phyloP scores from a whole-genome alignment of 1,284 basidiomycete genomes.

The Xerocomus nothofagi region DNA sequence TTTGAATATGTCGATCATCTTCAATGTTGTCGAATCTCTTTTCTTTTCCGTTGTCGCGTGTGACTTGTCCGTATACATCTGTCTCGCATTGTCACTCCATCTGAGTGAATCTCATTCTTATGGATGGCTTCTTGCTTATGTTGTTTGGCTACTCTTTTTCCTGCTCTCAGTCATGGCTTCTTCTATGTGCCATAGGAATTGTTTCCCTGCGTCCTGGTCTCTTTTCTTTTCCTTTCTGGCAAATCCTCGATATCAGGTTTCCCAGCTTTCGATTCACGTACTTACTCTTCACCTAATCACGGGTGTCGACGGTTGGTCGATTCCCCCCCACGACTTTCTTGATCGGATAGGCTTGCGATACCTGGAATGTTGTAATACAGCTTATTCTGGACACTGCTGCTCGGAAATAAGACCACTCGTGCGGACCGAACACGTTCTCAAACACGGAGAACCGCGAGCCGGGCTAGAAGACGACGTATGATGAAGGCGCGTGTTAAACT shows the following conservation, averaged over 20 bases:
- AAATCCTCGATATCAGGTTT: conserved; percentile 17
- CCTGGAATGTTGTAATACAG: conserved; percentile 40
- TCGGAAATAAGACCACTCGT: conserved; percentile 23
- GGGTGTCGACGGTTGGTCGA: conserved; percentile 17
- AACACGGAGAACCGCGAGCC: background rate
- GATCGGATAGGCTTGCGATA: conserved; percentile 37
- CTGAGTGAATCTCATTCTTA: conserved; percentile 8
- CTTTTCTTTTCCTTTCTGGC: background rate
- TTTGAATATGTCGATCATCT: conserved; percentile 39
- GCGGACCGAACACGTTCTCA: background rate
- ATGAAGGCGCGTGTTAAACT: conserved; percentile 5
- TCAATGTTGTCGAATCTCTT: conserved; percentile 26
- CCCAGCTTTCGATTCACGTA: conserved; percentile 21
- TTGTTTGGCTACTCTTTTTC: conserved; percentile 20
- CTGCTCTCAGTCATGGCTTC: conserved; percentile 2
- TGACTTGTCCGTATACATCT: conserved; percentile 12
- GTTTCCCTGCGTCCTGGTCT: background rate
- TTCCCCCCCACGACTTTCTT: conserved; percentile 18
- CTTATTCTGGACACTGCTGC: conserved; percentile 28
- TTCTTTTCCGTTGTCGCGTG: conserved; percentile 13
- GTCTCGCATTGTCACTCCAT: conserved; percentile 10
- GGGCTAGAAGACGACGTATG: background rate
- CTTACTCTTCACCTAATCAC: conserved; percentile 29
- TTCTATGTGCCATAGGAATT: conserved; percentile 29
- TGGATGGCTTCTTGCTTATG: conserved; percentile 22